These are phyloP conservation scores for Alectoria sarmentosa DNA, from an alignment of 495 filamentous ascomycete species.

Conservation along the genomic window DNA sequence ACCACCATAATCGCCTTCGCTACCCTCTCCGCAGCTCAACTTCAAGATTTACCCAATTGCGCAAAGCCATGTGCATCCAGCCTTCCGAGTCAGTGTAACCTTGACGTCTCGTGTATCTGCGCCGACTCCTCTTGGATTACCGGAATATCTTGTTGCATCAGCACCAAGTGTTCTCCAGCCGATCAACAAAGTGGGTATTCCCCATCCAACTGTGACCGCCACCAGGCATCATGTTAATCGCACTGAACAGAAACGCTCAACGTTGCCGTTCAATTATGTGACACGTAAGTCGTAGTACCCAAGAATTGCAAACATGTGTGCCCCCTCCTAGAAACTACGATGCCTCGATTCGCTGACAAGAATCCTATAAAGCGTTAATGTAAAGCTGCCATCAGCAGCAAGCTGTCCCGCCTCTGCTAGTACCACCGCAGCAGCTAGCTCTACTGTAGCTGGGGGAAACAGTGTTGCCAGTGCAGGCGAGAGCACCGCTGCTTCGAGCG, in stretches of 20 bases:
- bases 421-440: constrained; percentile 18
- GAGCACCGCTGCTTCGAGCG: constrained; percentile 18
- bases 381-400: constrained; percentile 27
- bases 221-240: constrained; percentile 4
- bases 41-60: constrained; percentile 37
- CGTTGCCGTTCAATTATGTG: constrained; percentile 46
- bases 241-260: constrained; percentile 40
- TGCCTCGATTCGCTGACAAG: background rate
- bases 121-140: constrained; percentile 48
- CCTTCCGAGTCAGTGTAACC: constrained; percentile 46
- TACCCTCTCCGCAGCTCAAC: constrained; percentile 33
- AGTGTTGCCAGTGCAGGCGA: constrained; percentile 4
- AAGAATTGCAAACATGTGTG: background rate
- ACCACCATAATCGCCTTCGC: constrained; percentile 29
- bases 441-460: background rate
- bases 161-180: constrained; percentile 40
- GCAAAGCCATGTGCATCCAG: constrained; percentile 48
- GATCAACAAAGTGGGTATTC: constrained; percentile 50
- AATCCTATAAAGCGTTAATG: constrained; percentile 11
- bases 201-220: background rate
- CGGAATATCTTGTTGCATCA: constrained; percentile 61
- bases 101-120: constrained; percentile 65
- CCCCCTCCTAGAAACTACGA: background rate
- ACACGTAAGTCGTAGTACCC: constrained; percentile 17
- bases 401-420: constrained; percentile 25